A percentile compares a stretch with the other conserved stretches of the same genome.
phyloP scores from a whole-genome alignment of 345 rosid species.

The Firmiana major region DNA sequence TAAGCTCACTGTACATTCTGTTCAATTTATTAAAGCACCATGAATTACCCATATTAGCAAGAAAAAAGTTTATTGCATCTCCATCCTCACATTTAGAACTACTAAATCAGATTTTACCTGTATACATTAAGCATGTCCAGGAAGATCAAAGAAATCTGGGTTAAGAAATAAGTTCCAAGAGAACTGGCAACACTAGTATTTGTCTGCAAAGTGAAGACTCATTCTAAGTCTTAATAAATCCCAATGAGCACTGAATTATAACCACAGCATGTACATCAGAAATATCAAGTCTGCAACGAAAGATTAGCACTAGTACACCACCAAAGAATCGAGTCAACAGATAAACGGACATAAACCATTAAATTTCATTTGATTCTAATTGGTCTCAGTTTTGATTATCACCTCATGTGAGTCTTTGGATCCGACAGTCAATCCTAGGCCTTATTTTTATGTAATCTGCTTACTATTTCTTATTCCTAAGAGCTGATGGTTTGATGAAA shows the following conservation, averaged over 20 bases:
- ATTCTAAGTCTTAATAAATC: background rate
- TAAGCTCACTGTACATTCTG: constrained; percentile 99
- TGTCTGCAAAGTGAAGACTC: constrained; percentile 53
- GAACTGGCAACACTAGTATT: constrained; percentile 96
- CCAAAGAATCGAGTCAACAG: background rate
- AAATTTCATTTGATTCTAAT: no score
- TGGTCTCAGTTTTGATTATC: no score
- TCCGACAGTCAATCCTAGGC: no score
- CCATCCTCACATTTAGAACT: background rate
- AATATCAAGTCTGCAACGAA: background rate
- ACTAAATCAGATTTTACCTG: constrained; percentile 44
- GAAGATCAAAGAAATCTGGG: constrained; percentile 88
- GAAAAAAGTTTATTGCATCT: background rate
- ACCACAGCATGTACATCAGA: background rate
- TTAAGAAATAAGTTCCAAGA: constrained; percentile 80
- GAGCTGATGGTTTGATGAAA: no score
- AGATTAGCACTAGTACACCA: background rate
- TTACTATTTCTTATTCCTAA: no score
- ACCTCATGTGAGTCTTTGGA: no score
- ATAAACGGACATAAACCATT: background rate
- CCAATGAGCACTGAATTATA: background rate
- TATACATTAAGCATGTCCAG: constrained; percentile 98
- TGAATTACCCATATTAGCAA: constrained; percentile 1
- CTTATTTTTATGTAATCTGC: no score
- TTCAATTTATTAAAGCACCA: constrained; percentile 20